These are phyloP conservation scores for Colletotrichum godetiae DNA, from an alignment of 2,329 filamentous ascomycete genomes.

Conservation along the genomic window DNA sequence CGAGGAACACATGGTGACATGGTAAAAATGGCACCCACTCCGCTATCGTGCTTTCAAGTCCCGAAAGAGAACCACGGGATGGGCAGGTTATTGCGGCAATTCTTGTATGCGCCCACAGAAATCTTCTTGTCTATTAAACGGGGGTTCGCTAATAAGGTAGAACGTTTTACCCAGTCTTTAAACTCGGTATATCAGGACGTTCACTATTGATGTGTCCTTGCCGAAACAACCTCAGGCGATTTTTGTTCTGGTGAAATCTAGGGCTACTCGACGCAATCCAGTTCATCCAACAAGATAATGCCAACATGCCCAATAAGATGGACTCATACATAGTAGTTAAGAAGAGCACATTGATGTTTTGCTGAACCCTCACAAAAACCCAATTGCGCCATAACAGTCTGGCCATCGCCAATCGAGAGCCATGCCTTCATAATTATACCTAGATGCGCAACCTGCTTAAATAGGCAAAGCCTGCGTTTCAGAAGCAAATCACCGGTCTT, in stretches of 20 bases:
- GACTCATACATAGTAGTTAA: too few relatives aligned
- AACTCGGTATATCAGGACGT: too few relatives aligned
- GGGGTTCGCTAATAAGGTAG: too few relatives aligned
- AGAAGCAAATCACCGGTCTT: not conserved
- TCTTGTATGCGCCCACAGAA: constrained; percentile 31
- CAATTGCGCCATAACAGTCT: not conserved
- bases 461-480: constrained; percentile 1
- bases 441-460: not conserved
- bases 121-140: not conserved
- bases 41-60: not conserved
- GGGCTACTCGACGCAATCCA: too few relatives aligned
- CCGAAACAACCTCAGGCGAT: too few relatives aligned
- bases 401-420: not conserved
- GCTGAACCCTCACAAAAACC: not conserved
- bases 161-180: too few relatives aligned
- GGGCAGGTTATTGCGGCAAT: constrained; percentile 20
- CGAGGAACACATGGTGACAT: too few relatives aligned
- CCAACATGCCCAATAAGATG: too few relatives aligned
- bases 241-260: not conserved
- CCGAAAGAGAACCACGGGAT: not conserved
- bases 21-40: not conserved
- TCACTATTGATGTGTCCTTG: too few relatives aligned
- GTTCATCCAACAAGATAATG: too few relatives aligned
- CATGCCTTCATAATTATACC: not conserved
- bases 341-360: too few relatives aligned